A percentile compares a stretch with the other conserved stretches of the same genome.
Evolutionary conservation across 2,329 filamentous ascomycete species (phyloP).

Genomic region (Colletotrichum tropicicola): DNA sequence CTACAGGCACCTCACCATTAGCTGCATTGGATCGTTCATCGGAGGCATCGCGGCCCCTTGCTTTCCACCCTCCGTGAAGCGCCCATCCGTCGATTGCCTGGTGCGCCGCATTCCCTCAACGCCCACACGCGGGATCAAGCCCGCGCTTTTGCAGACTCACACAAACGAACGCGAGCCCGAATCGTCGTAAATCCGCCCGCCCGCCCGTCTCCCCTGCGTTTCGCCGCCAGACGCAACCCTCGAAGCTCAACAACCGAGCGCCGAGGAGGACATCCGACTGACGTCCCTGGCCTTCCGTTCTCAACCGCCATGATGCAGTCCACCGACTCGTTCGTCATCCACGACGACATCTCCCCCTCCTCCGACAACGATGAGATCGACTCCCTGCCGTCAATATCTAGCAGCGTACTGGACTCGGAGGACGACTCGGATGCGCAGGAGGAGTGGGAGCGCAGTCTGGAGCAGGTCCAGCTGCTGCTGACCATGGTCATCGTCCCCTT

Average conservation of each 20-base stretch:
- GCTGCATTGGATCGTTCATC: slow-evolving; percentile 7
- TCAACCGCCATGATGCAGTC: slow-evolving; percentile 40
- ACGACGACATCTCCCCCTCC: slow-evolving; percentile 51
- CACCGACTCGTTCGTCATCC: slow-evolving; percentile 61
- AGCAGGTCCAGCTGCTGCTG: slow-evolving; percentile 91
- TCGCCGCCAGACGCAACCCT: not conserved
- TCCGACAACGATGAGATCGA: slow-evolving; percentile 68
- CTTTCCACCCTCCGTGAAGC: not conserved
- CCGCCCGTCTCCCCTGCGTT: not conserved
- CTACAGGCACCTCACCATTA: not conserved
- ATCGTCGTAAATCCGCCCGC: too few species aligned
- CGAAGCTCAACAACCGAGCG: slow-evolving; percentile 19
- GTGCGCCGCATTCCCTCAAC: not conserved
- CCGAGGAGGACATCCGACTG: not conserved
- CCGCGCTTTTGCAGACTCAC: not conserved
- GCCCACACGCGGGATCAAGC: not conserved
- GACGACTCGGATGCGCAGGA: slow-evolving; percentile 85
- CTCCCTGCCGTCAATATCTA: slow-evolving; percentile 69
- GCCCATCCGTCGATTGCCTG: not conserved
- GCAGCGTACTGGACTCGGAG: slow-evolving; percentile 58
- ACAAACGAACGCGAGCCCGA: too few species aligned
- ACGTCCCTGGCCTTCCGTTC: slow-evolving; percentile 34
- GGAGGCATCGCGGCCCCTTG: slow-evolving; percentile 18
- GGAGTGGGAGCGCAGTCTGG: slow-evolving; percentile 94
- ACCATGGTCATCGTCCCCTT: slow-evolving; percentile 97